Base-by-base conservation (phyloP, 164 flowering plant genomes). In the Umbellularia californica region DNA sequence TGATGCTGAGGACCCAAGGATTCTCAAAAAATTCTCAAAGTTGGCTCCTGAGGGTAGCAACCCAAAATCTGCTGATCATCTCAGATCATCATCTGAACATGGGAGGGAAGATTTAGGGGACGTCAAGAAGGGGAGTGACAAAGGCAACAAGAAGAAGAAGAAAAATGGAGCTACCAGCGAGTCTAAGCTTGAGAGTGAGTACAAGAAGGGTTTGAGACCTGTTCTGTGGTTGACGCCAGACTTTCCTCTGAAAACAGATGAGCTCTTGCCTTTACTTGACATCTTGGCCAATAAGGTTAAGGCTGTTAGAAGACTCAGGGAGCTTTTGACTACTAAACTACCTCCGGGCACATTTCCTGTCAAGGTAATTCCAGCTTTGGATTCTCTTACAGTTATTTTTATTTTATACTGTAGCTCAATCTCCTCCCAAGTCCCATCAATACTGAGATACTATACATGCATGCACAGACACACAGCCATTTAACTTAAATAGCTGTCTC, bases 231-330 rank as follows among this genome's bases (percentile, higher is more conserved):
- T 95, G 85, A 95, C 97, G 52, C 95, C 95, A 28, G 98, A 93
- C 79, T 95, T 95, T 74, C 97, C 99, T 35, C 82, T 95, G 81
- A 85, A 88, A 82, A 95, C 97, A 28, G 99, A 95, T 47, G 99
- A 95, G 81, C 87, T 95, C 27, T 82, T 95, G 77, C 99, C 99
- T 68, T 82, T 95, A 74, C 94, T 95, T 41, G 99, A 95, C 83
- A 95, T 95, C 72, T 87, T 95, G 76, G 99, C 98, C 22, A 90
- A 91, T 83, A 95, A 95, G 87, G 99, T 95, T 72, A 95, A 95
- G 88, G 99, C 99, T 63, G 78, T 95, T 19, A 87, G 99, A 79
- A 90, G 98, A 83, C 89, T 95, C 67, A 85, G 99, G 81, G 99
- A 95, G 88, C 92, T 95, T 69, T 81, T 95, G 78, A 93, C 98